Conservation (phyloP, 768 basidiomycete genomes). For the Amanita phalloides region DNA sequence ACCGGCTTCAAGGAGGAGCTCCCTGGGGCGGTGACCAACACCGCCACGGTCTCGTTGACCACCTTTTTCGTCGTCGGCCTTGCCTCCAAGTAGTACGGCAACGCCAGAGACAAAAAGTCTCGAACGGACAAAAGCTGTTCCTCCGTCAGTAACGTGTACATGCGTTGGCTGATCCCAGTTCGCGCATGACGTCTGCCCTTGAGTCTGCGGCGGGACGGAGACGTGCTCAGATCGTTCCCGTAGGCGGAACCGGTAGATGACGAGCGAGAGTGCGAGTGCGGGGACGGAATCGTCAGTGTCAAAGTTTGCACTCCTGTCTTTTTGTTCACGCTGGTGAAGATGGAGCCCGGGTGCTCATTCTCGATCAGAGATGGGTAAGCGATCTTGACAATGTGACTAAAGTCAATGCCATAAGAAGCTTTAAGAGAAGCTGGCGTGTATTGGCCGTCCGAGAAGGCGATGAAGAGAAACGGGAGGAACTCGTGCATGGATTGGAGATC, state of each 20-base stretch:
- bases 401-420: slow-evolving; percentile 10
- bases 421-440: slow-evolving; percentile 10
- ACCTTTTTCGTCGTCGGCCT: slow-evolving; percentile 7
- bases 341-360: slow-evolving; percentile 1
- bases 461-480: slow-evolving; percentile 13
- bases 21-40: slow-evolving; percentile 14
- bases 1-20: background rate
- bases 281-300: slow-evolving; percentile 2
- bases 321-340: slow-evolving; percentile 7
- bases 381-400: slow-evolving; percentile 18
- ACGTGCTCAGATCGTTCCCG: background rate
- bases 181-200: background rate
- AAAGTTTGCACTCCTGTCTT: slow-evolving; percentile 11
- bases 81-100: slow-evolving; percentile 21
- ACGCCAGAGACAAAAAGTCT: slow-evolving; percentile 30
- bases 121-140: slow-evolving; percentile 27
- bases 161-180: slow-evolving; percentile 1
- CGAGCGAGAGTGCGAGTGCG: slow-evolving; percentile 3
- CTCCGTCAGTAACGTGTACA: slow-evolving; percentile 15
- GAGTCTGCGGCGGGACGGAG: background rate
- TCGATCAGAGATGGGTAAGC: slow-evolving; percentile 3
- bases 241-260: background rate
- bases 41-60: slow-evolving; percentile 9
- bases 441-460: slow-evolving; percentile 10
- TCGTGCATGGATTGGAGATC: slow-evolving; percentile 11